phyloP scores from a whole-genome alignment of 78 protist genomes.

The Acrasis kona region DNA sequence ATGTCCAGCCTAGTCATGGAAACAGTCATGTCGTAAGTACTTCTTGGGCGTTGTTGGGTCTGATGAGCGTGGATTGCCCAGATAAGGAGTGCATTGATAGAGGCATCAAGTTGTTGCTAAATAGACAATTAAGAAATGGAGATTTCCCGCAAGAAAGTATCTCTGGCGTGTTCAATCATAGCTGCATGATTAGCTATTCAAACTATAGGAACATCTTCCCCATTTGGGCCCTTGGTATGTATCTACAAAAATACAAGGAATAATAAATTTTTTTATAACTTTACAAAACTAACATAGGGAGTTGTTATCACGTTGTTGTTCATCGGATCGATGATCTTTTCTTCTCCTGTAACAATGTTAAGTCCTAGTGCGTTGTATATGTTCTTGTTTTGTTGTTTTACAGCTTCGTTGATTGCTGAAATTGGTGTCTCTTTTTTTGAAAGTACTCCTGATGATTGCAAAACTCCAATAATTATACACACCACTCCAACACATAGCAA shows the following conservation, averaged over 20 bases:
- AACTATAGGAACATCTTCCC: slow-evolving; percentile 75
- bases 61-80: slow-evolving; percentile 60
- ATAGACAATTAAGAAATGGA: slow-evolving; percentile 53
- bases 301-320: too few species aligned
- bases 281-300: too few species aligned
- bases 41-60: slow-evolving; percentile 79
- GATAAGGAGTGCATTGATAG: background rate
- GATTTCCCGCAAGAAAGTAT: slow-evolving; percentile 81
- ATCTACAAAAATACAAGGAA: background rate
- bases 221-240: slow-evolving; percentile 84
- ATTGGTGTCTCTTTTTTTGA: too few species aligned
- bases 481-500: too few species aligned
- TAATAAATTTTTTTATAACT: background rate
- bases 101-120: slow-evolving; percentile 26
- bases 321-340: too few species aligned
- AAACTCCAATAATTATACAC: too few species aligned
- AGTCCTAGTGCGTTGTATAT: too few species aligned
- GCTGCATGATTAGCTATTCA: slow-evolving; percentile 79
- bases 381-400: too few species aligned
- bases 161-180: slow-evolving; percentile 85
- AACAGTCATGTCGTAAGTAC: slow-evolving; percentile 72
- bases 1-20: slow-evolving; percentile 32
- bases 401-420: too few species aligned
- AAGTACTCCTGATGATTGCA: too few species aligned
- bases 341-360: too few species aligned